Percentiles rank a stretch among this genome's conserved stretches.
Conservation (phyloP, 805 yeast genomes). For the Danielia reshetovae region DNA sequence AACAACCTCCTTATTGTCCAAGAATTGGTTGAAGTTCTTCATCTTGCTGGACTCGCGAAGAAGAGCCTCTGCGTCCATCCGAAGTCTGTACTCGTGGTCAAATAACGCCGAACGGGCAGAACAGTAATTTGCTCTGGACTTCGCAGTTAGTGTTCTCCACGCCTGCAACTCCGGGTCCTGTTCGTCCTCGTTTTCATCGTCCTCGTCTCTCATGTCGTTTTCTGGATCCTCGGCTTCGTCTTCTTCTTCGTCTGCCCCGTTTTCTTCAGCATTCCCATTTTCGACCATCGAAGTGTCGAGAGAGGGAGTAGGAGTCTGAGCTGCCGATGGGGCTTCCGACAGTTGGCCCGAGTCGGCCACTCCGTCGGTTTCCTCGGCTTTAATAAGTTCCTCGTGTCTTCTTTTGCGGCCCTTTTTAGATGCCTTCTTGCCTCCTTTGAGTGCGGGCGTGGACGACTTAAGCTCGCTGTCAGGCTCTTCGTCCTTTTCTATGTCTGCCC, state of each 20-base stretch:
- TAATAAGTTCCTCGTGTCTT: slow-evolving; percentile 31
- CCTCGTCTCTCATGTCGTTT: slow-evolving; percentile 17
- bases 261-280: slow-evolving; percentile 17
- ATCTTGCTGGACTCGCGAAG: slow-evolving; percentile 63
- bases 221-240: slow-evolving; percentile 30
- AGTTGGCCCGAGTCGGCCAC: slow-evolving; percentile 4
- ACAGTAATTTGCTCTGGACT: slow-evolving; percentile 73
- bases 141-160: slow-evolving; percentile 83
- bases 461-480: slow-evolving; percentile 33
- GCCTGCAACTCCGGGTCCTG: slow-evolving; percentile 73
- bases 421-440: slow-evolving; percentile 29
- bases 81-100: slow-evolving; percentile 50
- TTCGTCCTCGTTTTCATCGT: slow-evolving; percentile 54
- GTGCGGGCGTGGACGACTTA: slow-evolving; percentile 21
- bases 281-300: slow-evolving; percentile 7
- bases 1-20: slow-evolving; percentile 35
- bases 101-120: slow-evolving; percentile 64
- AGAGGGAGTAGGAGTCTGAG: slow-evolving; percentile 9
- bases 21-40: slow-evolving; percentile 53
- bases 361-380: slow-evolving; percentile 20
- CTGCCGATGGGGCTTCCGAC: slow-evolving; percentile 5
- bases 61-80: slow-evolving; percentile 66
- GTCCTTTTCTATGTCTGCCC: slow-evolving; percentile 69
- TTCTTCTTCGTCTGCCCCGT: slow-evolving; percentile 39
- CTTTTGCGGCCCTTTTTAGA: slow-evolving; percentile 41